Base-by-base conservation (phyloP, 1,284 basidiomycete genomes). In the Laetiporus sulphureus region DNA sequence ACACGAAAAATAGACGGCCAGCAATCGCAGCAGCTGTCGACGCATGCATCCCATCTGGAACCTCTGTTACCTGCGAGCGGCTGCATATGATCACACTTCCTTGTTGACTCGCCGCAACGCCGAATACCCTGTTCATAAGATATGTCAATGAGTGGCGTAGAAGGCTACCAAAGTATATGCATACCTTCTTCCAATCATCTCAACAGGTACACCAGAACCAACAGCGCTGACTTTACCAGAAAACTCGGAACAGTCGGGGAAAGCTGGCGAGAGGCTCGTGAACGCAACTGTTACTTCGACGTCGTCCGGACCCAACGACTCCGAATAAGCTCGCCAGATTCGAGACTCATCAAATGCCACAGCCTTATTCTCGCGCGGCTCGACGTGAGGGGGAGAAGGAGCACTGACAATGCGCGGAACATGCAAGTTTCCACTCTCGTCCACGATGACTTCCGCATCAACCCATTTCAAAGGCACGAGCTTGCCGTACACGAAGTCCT, bases 271-370 rank as follows among this genome's bases (percentile, higher is more conserved):
- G 5, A 44, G n/a, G 19, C 38, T 12, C 13, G 44, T 39, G 25
- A 42, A 44, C 6, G 46, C 32, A 11, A 50, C 46, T 12, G 34
- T 21, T 20, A 52, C 36, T 32, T 50, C 49, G 13, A 50, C 50
- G 16, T 52, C 50, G 8, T 47, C 25, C 3, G 38, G 31, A 19
- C 41, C 40, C 18, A 52, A 30, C 15, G 37, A 24, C n/a, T 32
- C 21, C 11, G 49, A 44, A 42, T 35, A 50, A n/a, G 39, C 40
- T 7, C 46, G 46, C 40, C 46, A 52, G 12, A 48, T 40, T 8
- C 24, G 13, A 25, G 38, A 31, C 8, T 38, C 36, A 19, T 44
- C 24, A 38, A 48, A 48, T 10, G 37, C 23, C 11, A 48, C 24
- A 13, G 46, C 16, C 16, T 31, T 36, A 19, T 12, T 20, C 10